Evolutionary conservation across 75 land plant genomes (phyloP), one percentile per base, ranked within the genome.

Genomic region (Pseudotsuga menziesii): DNA sequence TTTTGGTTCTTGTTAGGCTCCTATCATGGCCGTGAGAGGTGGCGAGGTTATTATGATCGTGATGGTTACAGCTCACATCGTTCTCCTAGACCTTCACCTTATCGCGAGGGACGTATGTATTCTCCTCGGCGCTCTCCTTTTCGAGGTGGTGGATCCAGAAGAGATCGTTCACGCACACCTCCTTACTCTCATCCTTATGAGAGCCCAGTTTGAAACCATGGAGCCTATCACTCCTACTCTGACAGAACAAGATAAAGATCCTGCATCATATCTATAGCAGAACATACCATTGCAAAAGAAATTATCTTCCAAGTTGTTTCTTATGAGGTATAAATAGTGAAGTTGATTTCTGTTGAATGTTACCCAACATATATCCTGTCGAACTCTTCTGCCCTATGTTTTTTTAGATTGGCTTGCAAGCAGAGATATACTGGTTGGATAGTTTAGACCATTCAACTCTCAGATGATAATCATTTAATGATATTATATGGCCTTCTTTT

Each of bases 11-110:
- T 54, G 52, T 20, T 56, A 83, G 85, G 85, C 41, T 57, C 58
- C 27, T 84, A 83, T 58, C 74, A 78, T 70, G 86, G 82, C 56
- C 86, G 88, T 62, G 88, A 86, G 1, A 74, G 91, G 26, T 73
- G 82, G 15, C 82, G 83, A 61, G 82, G 90, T 58, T 83, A 79
- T 58, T 52, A 75, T 75, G 74, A 78, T 14, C 76, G 87, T 16
- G 83, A 80, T 80, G 87, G 88, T 62, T 83, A 85, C 55, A 83
- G 82, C 72, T 91, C 83, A 56, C 80, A 78, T 22, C 76, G 90
- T 57, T 93, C 93, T 75, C 93, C 92, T 29, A 82, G 90, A 56
- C 87, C 79, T 58, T 91, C 95, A 12, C 94, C 94, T 3, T 86
- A 88, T 73, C 82, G 88, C 35, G 88, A 88, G 4, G 85, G 83